A percentile compares a stretch with the other conserved stretches of the same genome.
Evolutionary conservation across 306 rosid genomes (phyloP).

Genomic region (Clitoria ternatea): DNA sequence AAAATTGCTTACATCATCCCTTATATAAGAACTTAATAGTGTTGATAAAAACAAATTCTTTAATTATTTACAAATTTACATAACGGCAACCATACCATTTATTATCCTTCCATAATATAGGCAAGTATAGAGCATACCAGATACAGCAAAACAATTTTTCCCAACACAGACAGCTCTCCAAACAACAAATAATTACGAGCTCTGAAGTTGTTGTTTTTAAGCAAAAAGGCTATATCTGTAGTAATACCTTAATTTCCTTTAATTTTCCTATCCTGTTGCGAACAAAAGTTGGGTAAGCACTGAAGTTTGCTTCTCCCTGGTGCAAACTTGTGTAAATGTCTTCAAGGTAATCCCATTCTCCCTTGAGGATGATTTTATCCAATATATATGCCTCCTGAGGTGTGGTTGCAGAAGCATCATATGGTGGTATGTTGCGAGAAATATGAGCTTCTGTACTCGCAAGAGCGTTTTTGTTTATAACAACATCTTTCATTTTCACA

Average conservation of each 20-base stretch:
- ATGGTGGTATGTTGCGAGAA: conserved; percentile 68
- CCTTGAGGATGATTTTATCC: conserved; percentile 64
- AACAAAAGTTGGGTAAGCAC: conserved; percentile 60
- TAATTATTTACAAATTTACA: background rate
- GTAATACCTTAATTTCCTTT: conserved; percentile 51
- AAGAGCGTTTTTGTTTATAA: conserved; percentile 51
- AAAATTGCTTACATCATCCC: conserved; percentile 4
- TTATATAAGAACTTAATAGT: background rate
- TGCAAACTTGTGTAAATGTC: conserved; percentile 52
- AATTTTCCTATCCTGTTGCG: conserved; percentile 37
- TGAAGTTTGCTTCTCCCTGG: conserved; percentile 31
- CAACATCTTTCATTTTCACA: conserved; percentile 50
- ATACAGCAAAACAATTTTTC: background rate
- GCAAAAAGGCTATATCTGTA: background rate
- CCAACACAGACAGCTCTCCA: background rate
- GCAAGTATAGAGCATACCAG: background rate
- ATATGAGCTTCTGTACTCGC: conserved; percentile 40
- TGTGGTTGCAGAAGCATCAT: conserved; percentile 61
- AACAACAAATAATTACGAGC: background rate
- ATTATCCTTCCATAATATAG: background rate
- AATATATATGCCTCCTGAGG: conserved; percentile 71
- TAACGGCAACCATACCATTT: background rate
- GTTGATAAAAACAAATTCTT: background rate
- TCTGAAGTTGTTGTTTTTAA: background rate
- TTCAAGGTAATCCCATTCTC: conserved; percentile 69